Percentiles rank a stretch among this genome's conserved stretches.
Evolutionary conservation across 1,284 basidiomycete species (phyloP).

Genomic region (Apiotrichum siamense): DNA sequence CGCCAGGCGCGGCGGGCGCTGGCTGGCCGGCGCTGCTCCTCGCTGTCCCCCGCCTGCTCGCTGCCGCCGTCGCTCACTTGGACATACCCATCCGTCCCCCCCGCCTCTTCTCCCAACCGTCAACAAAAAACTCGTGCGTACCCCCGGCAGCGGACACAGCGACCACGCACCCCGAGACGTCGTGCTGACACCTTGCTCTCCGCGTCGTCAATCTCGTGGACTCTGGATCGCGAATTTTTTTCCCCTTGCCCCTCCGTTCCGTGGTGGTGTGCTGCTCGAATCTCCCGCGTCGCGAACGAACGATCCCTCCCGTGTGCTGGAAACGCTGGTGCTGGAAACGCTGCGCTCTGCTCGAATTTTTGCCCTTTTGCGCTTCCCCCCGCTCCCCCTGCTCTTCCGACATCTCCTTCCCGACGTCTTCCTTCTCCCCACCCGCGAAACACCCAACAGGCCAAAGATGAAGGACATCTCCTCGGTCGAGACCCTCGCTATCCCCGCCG

Average conservation of each 20-base stretch:
- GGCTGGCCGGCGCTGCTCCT: not conserved
- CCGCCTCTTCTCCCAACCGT: conserved; percentile 3
- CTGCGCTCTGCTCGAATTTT: not conserved
- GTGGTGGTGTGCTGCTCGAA: not conserved
- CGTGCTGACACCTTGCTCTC: not conserved
- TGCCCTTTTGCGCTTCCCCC: not conserved
- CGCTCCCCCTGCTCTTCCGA: not conserved
- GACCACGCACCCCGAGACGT: not conserved
- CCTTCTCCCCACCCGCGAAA: too few species aligned
- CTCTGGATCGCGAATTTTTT: not conserved
- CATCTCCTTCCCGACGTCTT: not conserved
- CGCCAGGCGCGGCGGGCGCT: too few species aligned
- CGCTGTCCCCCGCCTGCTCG: not conserved
- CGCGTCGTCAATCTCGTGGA: not conserved
- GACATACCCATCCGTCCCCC: not conserved
- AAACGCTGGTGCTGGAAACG: not conserved
- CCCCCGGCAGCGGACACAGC: not conserved
- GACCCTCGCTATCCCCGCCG: conserved; percentile 83
- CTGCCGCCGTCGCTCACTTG: too few species aligned
- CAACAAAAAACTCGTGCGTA: conserved; percentile 12
- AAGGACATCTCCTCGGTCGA: conserved; percentile 55
- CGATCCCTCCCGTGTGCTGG: not conserved
- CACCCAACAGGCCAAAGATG: conserved; percentile 38
- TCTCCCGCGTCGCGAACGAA: not conserved
- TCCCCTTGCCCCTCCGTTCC: not conserved